Evolutionary conservation across 1,284 basidiomycete species (phyloP).

Genomic region (Sanghuangporus sanghuang): DNA sequence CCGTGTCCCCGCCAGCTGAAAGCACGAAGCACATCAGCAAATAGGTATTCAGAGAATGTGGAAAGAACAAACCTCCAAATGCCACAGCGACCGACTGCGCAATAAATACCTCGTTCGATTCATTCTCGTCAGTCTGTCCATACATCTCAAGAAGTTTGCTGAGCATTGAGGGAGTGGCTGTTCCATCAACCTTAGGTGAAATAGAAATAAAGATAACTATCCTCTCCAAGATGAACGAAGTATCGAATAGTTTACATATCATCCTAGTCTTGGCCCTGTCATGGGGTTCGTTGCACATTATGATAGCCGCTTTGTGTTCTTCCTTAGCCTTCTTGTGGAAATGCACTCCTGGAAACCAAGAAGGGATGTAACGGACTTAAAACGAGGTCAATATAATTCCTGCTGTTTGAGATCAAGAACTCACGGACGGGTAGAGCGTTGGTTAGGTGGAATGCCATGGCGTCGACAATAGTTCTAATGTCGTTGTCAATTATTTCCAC

Average conservation of each 20-base stretch:
- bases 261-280: conserved; percentile 9
- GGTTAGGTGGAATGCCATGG: conserved; percentile 4
- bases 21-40: neutral
- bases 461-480: neutral
- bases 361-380: conserved; percentile 7
- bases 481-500: conserved; percentile 2
- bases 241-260: neutral
- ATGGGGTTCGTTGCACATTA: conserved; percentile 7
- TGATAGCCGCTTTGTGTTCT: conserved; percentile 32
- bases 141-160: conserved; percentile 11
- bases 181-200: conserved; percentile 3
- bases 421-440: conserved; percentile 3
- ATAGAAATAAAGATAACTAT: neutral
- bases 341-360: conserved; percentile 15
- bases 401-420: neutral
- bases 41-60: neutral
- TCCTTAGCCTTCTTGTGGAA: conserved; percentile 48
- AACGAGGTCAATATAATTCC: neutral
- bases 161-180: conserved; percentile 11
- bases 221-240: neutral
- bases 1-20: conserved; percentile 21
- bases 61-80: conserved; percentile 5
- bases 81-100: neutral
- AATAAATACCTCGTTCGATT: neutral
- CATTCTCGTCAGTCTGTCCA: neutral